These are phyloP conservation scores for Chrysosporium keratinophilum DNA, from an alignment of 2,329 filamentous ascomycete species.

Conservation along the genomic window DNA sequence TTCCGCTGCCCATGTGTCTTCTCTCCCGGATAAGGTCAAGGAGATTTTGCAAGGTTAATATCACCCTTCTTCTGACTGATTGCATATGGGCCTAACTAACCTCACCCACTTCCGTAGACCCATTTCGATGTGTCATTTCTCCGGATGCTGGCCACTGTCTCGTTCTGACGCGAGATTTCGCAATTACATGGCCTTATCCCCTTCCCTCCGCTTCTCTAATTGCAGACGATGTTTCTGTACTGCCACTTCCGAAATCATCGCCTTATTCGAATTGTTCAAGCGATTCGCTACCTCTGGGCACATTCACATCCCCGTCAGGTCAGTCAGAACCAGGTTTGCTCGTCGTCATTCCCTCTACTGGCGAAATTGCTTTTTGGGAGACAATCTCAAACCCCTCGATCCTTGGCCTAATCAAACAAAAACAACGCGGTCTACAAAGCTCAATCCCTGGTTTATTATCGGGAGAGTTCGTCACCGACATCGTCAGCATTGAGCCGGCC, in stretches of 20 bases:
- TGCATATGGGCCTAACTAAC: background rate
- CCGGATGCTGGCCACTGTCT: slow-evolving; percentile 63
- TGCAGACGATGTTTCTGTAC: slow-evolving; percentile 61
- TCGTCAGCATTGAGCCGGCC: slow-evolving; percentile 74
- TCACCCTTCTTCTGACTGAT: background rate
- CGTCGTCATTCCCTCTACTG: slow-evolving; percentile 70
- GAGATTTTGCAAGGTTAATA: slow-evolving; percentile 50
- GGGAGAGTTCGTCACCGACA: slow-evolving; percentile 64
- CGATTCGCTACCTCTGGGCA: slow-evolving; percentile 70
- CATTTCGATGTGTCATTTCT: slow-evolving; percentile 56
- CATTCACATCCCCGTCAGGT: slow-evolving; percentile 68
- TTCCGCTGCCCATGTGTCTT: slow-evolving; percentile 71
- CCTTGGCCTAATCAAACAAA: slow-evolving; percentile 70
- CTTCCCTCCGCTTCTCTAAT: slow-evolving; percentile 24
- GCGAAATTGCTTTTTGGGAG: slow-evolving; percentile 90
- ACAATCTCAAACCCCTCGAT: slow-evolving; percentile 82
- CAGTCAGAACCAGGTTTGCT: slow-evolving; percentile 77
- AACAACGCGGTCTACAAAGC: slow-evolving; percentile 68
- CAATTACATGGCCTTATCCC: slow-evolving; percentile 78
- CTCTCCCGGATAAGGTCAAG: slow-evolving; percentile 67
- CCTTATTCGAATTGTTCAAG: slow-evolving; percentile 42
- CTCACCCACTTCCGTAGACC: slow-evolving; percentile 37
- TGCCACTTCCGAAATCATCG: slow-evolving; percentile 65
- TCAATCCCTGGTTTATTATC: slow-evolving; percentile 62
- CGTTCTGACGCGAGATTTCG: slow-evolving; percentile 67